Base-by-base conservation (phyloP, 176 grass and related monocot genomes). In the Aegilops longissima region DNA sequence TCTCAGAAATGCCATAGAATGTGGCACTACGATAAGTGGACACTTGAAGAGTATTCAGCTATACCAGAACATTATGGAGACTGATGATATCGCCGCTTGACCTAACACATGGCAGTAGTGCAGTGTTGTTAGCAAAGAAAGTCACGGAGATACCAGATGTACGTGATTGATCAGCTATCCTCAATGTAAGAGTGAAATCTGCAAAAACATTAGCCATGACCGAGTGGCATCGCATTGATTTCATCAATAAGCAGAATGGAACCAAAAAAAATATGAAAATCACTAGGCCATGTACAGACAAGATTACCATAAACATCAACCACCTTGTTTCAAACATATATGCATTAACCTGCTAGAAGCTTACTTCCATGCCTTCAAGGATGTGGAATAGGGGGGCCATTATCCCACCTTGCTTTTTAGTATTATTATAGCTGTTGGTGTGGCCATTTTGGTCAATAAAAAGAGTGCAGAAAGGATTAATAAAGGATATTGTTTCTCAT, bases 171-270 rank as follows among this genome's bases (percentile, higher is more conserved):
- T 97, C 95, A 23, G 75, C 79, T 72, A 95, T 87, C 91, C 88
- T 97, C 85, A 97, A 83, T 76, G 89, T 90, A 68, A 93, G 83
- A 88, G 76, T 76, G 81, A 83, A 87, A 89, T 97, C 95, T 93
- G 90, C 40, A 87, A 86, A 70, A 73, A 51, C 56, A 61, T 4
- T 17, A 58, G 42, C 13, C 75, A 71, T 77, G 21, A 34, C 30
- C 9, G 78, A 25, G 76, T 61, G 10, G 36, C 3, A 71, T 68
- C 33, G 2, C 23, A 45, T 56, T 30, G 12, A 71, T 70, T 76
- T 11, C 33, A 75, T n/a, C 23, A 51, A 73, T 11, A 76, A 70
- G 14, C 20, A 14, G 77, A 63, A 71, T 5, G 49, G 34, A 67
- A 21, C 61, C 54, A 23, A 44, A 14, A 21, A 88, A 11, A 1